These are phyloP conservation scores for Vitis labrusca DNA, from an alignment of 164 flowering plant genomes.

Conservation along the genomic window DNA sequence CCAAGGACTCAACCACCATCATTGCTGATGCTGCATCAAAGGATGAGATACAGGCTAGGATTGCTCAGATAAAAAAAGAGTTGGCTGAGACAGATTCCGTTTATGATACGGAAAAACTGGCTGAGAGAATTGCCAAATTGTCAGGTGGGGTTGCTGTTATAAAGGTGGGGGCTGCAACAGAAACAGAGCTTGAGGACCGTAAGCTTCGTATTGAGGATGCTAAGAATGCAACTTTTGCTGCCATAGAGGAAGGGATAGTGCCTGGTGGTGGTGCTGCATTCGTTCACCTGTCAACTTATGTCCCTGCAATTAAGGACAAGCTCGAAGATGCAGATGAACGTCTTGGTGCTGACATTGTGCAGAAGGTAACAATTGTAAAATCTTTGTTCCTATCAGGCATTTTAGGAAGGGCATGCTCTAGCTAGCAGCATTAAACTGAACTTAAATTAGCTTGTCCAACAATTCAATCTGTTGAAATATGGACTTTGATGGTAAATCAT, in stretches of 20 bases:
- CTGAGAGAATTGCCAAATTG: conserved; percentile 96
- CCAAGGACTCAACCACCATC: conserved; percentile 88
- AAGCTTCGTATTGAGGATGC: conserved; percentile 98
- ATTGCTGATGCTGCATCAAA: conserved; percentile 98
- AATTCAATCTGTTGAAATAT: too few relatives aligned
- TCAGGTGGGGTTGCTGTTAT: conserved; percentile 99
- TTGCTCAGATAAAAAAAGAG: conserved; percentile 91
- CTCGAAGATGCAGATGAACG: conserved; percentile 84
- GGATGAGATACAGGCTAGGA: conserved; percentile 91
- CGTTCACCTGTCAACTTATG: conserved; percentile 72
- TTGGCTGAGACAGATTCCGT: conserved; percentile 89
- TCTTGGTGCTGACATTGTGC: conserved; percentile 91
- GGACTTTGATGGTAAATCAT: too few relatives aligned
- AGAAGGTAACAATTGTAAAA: conserved; percentile 59
- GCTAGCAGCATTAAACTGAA: too few relatives aligned
- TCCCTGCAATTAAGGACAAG: conserved; percentile 80
- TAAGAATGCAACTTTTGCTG: conserved; percentile 98
- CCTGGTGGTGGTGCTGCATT: conserved; percentile 98
- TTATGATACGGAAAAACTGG: conserved; percentile 88
- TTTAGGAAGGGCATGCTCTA: too few relatives aligned
- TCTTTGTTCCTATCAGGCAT: background rate
- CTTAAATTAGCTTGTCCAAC: too few relatives aligned
- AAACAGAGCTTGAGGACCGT: conserved; percentile 96
- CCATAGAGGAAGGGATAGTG: conserved; percentile 97
- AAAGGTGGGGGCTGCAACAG: conserved; percentile 98